Evolutionary conservation across 768 basidiomycete species (phyloP), one percentile per base, ranked within the genome.

Genomic region (Leccinum fibrillosum): DNA sequence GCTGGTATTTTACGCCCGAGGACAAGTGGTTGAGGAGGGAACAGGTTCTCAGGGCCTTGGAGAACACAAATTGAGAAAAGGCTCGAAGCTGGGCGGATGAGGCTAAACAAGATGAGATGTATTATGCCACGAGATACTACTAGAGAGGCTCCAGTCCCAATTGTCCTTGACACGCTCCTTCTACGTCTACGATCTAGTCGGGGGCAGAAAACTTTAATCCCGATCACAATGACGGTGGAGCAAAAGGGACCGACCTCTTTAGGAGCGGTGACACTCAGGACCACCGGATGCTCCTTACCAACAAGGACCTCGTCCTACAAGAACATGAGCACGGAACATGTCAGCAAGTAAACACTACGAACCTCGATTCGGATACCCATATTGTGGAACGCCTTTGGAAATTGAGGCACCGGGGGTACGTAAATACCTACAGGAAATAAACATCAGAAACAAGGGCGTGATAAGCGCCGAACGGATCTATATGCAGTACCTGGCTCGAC

Each of bases 361-460:
- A 88, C 90, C 80, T 96, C 96, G 65, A 99, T 93, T 49, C 96
- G 85, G 58, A 98, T 87, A 7, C 92, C 94, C 28, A 97, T 82
- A 62, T 93, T 89, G 64, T 96, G 94, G 73, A 94, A 98, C 53
- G 84, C 83, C 62, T 83, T 88, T 3, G 96, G 97, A 72, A 92
- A 98, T 48, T 83, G 76, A 3, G 85, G 67, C 7, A 82, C 79
- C 1, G 88, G 85, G 3, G 96, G 97, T 39, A 99, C 92, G 68
- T 97, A 98, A 32, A 96, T 81, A 1, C 91, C 94, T 82, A n/a
- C n/a, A 52, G 49, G 8, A 55, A 49, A 56, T 39, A 56, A 51
- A 45, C 48, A 47, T 62, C 26, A 57, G 47, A 28, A 54, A 32
- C 61, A 23, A 35, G 47, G 26, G 35, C 17, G 30, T 39, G 10